A percentile compares a stretch with the other conserved stretches of the same genome.
Conservation (phyloP, 2,329 filamentous ascomycete species). For the Aspergillus carbonarius region DNA sequence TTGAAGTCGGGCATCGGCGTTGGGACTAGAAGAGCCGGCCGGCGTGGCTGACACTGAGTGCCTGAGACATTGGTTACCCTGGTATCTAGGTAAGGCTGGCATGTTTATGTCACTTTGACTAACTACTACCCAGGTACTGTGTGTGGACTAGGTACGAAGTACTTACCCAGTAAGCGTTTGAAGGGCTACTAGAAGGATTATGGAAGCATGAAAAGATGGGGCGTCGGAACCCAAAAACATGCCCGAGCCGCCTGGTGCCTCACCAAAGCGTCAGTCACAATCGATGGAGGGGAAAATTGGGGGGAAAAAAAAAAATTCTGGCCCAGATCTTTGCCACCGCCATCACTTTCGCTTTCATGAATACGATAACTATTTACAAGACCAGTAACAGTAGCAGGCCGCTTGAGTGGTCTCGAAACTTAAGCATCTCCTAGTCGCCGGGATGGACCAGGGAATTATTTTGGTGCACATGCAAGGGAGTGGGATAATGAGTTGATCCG, state of each 20-base stretch:
- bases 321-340: background rate
- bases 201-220: background rate
- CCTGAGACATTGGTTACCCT: background rate
- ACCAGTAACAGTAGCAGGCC: background rate
- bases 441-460: slow-evolving; percentile 9
- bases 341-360: background rate
- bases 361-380: background rate
- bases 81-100: background rate
- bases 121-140: too few relatives aligned
- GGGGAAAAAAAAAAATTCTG: background rate
- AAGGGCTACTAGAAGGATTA: background rate
- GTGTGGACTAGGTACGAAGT: background rate
- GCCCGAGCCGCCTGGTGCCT: background rate
- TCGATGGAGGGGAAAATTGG: background rate
- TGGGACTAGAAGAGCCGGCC: background rate
- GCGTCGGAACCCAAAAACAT: background rate
- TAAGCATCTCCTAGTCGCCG: background rate
- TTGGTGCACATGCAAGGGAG: slow-evolving; percentile 23
- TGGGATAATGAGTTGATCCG: slow-evolving; percentile 9
- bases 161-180: background rate
- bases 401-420: background rate
- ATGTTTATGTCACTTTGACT: background rate
- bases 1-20: background rate
- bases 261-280: background rate
- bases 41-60: background rate